Percentiles rank a stretch among this genome's conserved stretches.
phyloP scores from a whole-genome alignment of 768 basidiomycete genomes.

The Termitomyces sp. region DNA sequence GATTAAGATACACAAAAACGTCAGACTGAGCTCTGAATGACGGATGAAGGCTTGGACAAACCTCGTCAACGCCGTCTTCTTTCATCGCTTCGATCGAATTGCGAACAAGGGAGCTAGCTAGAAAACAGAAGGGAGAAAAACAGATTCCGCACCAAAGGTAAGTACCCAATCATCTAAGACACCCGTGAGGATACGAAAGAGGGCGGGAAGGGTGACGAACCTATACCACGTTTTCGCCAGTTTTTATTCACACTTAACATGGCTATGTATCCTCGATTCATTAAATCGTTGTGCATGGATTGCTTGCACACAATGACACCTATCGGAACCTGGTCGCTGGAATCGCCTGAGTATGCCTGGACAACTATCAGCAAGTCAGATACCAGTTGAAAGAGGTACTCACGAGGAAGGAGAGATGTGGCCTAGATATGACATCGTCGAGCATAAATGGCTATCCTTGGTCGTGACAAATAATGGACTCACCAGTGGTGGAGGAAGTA shows the following conservation, averaged over 20 bases:
- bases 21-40: not conserved
- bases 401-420: constrained; percentile 81
- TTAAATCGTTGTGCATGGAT: constrained; percentile 69
- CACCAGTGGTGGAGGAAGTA: constrained; percentile 97
- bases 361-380: not conserved
- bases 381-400: constrained; percentile 5
- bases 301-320: constrained; percentile 98
- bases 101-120: constrained; percentile 82
- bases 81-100: constrained; percentile 85
- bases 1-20: not conserved
- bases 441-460: constrained; percentile 11
- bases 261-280: constrained; percentile 93
- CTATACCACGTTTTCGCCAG: constrained; percentile 89
- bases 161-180: constrained; percentile 41
- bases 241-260: constrained; percentile 88
- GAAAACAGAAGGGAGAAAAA: constrained; percentile 29
- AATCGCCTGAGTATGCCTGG: constrained; percentile 54
- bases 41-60: constrained; percentile 26
- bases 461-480: constrained; percentile 31
- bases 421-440: constrained; percentile 47
- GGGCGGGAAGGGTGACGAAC: constrained; percentile 44
- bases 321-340: constrained; percentile 49
- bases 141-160: constrained; percentile 41
- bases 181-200: constrained; percentile 35
- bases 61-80: constrained; percentile 79